Evolutionary conservation across 78 protist species (phyloP), one percentile per base, ranked within the genome.

Genomic region (Monocercomonoides exilis): DNA sequence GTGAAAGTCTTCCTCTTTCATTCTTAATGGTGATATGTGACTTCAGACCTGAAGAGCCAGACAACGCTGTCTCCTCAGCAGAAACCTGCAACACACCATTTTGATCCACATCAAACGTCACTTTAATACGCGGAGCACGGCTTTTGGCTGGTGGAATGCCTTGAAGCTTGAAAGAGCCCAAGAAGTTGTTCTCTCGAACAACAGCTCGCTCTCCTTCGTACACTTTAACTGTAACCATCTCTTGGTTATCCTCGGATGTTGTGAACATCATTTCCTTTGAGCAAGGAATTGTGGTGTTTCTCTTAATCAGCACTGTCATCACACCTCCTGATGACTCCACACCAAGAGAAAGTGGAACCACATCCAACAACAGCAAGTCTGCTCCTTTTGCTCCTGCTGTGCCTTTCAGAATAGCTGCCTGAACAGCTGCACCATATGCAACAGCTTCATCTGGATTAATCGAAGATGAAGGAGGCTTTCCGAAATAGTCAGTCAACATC

Each of bases 371-470:
- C 41, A 92, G 81, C 5, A 84, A 42, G 63, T 81, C 88, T 45
- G 29, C 42, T 0, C 85, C 63, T 11, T 6, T 80, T 0, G 63
- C 92, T n/a, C 42, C 0, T 2, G 80, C 89, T 6, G 1, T 34
- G 54, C 89, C 92, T 35, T 80, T 45, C 70, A 88, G 36, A 34
- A 89, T 21, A 46, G 92, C 5, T 0, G 87, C 91, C 54, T 92
- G 94, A 21, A 87, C 86, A 29, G 93, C 94, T 3, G 94, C 93
- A 29, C 94, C 94, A 63, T 81, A 89, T n/a, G 94, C 92, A n/a
- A 92, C 93, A 6, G 90, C 92, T 81, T 92, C 94, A 84, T 96
- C 97, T 45, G 98, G 96, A 87, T 96, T 96, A 92, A 94, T 90
- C 80, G 92, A 63, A 85, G 89, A 89, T 92, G 90, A 86, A 77